Evolutionary conservation across 139 green algal species (phyloP).

Genomic region (Micractinium sp.): DNA sequence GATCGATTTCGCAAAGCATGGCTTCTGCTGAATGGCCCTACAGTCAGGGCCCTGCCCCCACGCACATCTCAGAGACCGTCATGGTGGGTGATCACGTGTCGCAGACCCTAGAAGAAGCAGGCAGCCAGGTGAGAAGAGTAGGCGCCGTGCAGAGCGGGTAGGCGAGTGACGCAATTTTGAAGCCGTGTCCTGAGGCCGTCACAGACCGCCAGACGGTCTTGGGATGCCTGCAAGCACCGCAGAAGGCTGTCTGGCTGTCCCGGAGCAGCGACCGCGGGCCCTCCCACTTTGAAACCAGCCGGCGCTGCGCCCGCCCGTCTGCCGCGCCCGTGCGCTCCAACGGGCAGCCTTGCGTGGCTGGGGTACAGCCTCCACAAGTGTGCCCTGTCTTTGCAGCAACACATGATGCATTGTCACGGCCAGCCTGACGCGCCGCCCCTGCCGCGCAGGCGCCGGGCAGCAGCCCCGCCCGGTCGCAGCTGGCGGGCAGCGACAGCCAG

Average conservation of each 20-base stretch:
- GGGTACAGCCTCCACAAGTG: neutral
- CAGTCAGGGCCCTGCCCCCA: neutral
- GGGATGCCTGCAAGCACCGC: neutral
- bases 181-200: neutral
- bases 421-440: neutral
- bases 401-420: neutral
- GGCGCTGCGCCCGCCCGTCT: neutral
- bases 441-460: neutral
- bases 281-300: neutral
- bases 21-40: too few relatives aligned
- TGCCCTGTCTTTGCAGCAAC: neutral
- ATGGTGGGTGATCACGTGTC: neutral
- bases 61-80: neutral
- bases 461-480: neutral
- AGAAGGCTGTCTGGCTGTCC: neutral
- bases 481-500: conserved; percentile 4
- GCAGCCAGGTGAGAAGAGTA: neutral
- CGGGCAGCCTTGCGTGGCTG: neutral
- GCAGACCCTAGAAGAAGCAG: neutral
- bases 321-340: neutral
- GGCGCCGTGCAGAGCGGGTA: neutral
- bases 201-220: neutral
- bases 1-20: too few relatives aligned
- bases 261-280: neutral
- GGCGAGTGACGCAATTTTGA: neutral